Evolutionary conservation across 163 green algal species (phyloP).

Genomic region (Prototheca stagnorum): DNA sequence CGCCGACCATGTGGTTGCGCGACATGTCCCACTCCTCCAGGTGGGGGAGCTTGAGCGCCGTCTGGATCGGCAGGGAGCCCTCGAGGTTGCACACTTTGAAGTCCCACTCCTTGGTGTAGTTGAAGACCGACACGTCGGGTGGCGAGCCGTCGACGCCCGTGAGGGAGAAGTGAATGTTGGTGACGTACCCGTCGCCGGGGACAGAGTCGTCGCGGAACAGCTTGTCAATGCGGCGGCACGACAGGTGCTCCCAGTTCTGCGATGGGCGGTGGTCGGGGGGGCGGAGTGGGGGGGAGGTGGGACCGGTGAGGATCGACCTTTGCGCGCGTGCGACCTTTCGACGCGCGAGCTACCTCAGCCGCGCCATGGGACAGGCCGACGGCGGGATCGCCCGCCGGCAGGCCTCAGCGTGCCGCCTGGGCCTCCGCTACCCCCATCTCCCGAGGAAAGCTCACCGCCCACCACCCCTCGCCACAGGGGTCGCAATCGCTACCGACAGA

Average conservation of each 20-base stretch:
- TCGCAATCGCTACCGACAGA: slow-evolving; percentile 1
- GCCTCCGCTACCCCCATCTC: too few species aligned
- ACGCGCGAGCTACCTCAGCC: too few species aligned
- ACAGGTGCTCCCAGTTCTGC: slow-evolving; percentile 11
- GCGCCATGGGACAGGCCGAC: too few species aligned
- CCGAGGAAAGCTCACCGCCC: slow-evolving; percentile 2
- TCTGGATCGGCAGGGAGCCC: slow-evolving; percentile 1
- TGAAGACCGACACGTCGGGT: background rate
- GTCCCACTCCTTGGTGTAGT: slow-evolving; percentile 8
- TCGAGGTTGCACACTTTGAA: slow-evolving; percentile 1
- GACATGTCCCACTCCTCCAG: slow-evolving; percentile 9
- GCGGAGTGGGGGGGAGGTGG: too few species aligned
- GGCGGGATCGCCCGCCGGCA: too few species aligned
- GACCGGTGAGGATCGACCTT: too few species aligned
- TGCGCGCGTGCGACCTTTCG: too few species aligned
- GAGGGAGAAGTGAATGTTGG: slow-evolving; percentile 9
- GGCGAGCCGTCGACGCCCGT: slow-evolving; percentile 2
- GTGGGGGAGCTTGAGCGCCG: background rate
- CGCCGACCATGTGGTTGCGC: slow-evolving; percentile 1
- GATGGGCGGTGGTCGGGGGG: too few species aligned
- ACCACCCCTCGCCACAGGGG: slow-evolving; percentile 5
- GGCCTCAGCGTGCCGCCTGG: too few species aligned
- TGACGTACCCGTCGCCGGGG: slow-evolving; percentile 3
- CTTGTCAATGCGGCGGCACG: slow-evolving; percentile 3
- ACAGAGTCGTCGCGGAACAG: slow-evolving; percentile 2